These are phyloP conservation scores for Penicillium odoratum DNA, from an alignment of 495 filamentous ascomycete species.

Conservation along the genomic window DNA sequence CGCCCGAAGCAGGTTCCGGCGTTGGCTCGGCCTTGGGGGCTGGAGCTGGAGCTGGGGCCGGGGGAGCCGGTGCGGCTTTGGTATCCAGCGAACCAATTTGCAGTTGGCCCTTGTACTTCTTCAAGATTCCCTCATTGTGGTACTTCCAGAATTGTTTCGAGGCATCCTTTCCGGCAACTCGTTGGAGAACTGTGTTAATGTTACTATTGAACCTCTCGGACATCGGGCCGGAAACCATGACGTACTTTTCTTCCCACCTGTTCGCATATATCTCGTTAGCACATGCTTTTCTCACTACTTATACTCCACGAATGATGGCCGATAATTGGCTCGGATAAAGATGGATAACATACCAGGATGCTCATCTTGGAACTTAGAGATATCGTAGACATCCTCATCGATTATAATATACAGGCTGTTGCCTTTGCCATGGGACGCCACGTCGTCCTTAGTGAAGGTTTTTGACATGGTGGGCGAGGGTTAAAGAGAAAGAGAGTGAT, in stretches of 20 bases:
- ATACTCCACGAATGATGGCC: neutral
- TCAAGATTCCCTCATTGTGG: conserved; percentile 90
- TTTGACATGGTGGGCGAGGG: conserved; percentile 70
- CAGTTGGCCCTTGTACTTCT: conserved; percentile 88
- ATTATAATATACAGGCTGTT: conserved; percentile 87
- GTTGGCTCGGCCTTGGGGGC: conserved; percentile 47
- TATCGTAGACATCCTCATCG: conserved; percentile 94
- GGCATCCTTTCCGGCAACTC: conserved; percentile 94
- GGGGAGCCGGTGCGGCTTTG: conserved; percentile 61
- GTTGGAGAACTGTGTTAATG: conserved; percentile 65
- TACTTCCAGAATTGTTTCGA: conserved; percentile 99
- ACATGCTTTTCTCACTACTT: neutral
- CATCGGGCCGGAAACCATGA: conserved; percentile 11
- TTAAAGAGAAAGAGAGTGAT: conserved; percentile 1
- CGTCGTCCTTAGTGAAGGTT: conserved; percentile 78
- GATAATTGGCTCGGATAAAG: neutral
- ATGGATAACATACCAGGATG: conserved; percentile 66
- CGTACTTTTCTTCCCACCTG: conserved; percentile 93
- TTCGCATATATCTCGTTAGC: conserved; percentile 9
- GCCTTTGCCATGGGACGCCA: conserved; percentile 85
- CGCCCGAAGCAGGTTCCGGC: conserved; percentile 45
- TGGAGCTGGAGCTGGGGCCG: conserved; percentile 41
- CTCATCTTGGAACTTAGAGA: conserved; percentile 92
- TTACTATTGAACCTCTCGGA: conserved; percentile 20
- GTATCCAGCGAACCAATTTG: conserved; percentile 88